Evolutionary conservation across 2,329 filamentous ascomycete genomes (phyloP).

Genomic region (Lasiodiplodia sp.): DNA sequence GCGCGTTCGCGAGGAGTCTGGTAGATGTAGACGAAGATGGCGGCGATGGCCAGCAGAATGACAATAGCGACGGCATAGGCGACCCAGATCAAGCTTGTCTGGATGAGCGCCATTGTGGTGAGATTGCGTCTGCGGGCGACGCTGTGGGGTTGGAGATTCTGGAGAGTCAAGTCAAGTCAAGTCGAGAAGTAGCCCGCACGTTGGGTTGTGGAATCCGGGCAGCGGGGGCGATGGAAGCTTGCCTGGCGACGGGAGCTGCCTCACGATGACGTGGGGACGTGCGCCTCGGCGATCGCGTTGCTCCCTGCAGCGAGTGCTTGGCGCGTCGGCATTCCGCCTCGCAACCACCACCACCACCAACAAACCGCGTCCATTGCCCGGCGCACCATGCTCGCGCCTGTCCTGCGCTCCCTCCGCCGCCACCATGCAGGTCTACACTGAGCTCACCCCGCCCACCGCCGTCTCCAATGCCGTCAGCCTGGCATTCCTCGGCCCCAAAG

Average conservation of each 20-base stretch:
- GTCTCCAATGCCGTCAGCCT: slow-evolving; percentile 86
- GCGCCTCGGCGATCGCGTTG: slow-evolving; percentile 9
- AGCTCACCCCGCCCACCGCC: slow-evolving; percentile 91
- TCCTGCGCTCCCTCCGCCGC: neutral
- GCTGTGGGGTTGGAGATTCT: neutral
- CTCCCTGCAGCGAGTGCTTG: slow-evolving; percentile 12
- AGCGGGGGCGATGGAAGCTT: slow-evolving; percentile 16
- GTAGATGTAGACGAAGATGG: slow-evolving; percentile 89
- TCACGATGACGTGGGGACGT: slow-evolving; percentile 22
- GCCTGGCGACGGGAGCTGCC: slow-evolving; percentile 10
- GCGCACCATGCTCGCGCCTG: slow-evolving; percentile 24
- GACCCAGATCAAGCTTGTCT: slow-evolving; percentile 92
- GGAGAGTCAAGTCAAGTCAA: neutral
- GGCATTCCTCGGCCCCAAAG: slow-evolving; percentile 76
- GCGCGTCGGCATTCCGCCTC: slow-evolving; percentile 20
- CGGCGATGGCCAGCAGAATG: slow-evolving; percentile 77
- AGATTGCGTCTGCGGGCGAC: slow-evolving; percentile 1
- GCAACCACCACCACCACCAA: slow-evolving; percentile 15
- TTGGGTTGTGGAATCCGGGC: neutral
- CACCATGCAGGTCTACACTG: slow-evolving; percentile 95
- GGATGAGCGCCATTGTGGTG: slow-evolving; percentile 70
- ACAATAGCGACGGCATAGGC: slow-evolving; percentile 84
- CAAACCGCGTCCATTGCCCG: slow-evolving; percentile 10
- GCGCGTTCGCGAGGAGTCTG: slow-evolving; percentile 89
- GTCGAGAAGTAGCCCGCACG: neutral